phyloP scores from a whole-genome alignment of 495 filamentous ascomycete species.

The Podospora conica region DNA sequence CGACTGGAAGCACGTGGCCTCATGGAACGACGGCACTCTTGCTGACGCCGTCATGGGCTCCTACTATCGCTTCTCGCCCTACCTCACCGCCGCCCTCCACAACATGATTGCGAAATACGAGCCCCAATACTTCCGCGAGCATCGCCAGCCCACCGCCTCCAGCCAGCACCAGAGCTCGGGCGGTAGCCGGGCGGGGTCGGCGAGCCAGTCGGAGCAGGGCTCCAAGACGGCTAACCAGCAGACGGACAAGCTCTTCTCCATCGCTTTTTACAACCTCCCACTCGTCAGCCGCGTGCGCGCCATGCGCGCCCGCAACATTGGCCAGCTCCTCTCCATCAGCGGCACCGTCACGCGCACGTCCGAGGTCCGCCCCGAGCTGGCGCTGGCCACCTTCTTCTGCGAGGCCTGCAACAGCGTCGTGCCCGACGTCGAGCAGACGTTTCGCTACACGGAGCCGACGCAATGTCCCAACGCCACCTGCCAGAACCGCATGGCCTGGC shows the following conservation, averaged over 20 bases:
- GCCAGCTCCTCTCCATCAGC: slow-evolving; percentile 86
- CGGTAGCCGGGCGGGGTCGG: slow-evolving; percentile 54
- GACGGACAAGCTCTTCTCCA: slow-evolving; percentile 89
- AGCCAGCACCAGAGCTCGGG: slow-evolving; percentile 61
- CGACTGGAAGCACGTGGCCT: slow-evolving; percentile 82
- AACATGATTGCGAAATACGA: slow-evolving; percentile 92
- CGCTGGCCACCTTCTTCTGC: slow-evolving; percentile 86
- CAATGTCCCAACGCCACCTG: slow-evolving; percentile 94
- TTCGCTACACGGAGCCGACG: slow-evolving; percentile 92
- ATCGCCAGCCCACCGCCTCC: slow-evolving; percentile 66
- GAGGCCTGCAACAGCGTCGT: slow-evolving; percentile 76
- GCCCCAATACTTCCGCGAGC: slow-evolving; percentile 85
- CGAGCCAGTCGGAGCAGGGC: slow-evolving; percentile 57
- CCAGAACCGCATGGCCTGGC: slow-evolving; percentile 83
- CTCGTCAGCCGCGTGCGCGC: slow-evolving; percentile 87
- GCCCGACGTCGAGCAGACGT: slow-evolving; percentile 92
- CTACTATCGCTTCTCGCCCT: slow-evolving; percentile 94
- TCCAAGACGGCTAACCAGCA: slow-evolving; percentile 85
- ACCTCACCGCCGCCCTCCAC: slow-evolving; percentile 82
- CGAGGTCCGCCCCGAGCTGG: slow-evolving; percentile 90
- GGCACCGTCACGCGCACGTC: slow-evolving; percentile 95
- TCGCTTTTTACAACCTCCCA: slow-evolving; percentile 95
- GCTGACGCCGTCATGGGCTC: slow-evolving; percentile 78
- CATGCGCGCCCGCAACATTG: slow-evolving; percentile 84
- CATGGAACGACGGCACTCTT: slow-evolving; percentile 62